Base-by-base conservation (phyloP, 805 yeast genomes). In the Metschnikowia koreensis region DNA sequence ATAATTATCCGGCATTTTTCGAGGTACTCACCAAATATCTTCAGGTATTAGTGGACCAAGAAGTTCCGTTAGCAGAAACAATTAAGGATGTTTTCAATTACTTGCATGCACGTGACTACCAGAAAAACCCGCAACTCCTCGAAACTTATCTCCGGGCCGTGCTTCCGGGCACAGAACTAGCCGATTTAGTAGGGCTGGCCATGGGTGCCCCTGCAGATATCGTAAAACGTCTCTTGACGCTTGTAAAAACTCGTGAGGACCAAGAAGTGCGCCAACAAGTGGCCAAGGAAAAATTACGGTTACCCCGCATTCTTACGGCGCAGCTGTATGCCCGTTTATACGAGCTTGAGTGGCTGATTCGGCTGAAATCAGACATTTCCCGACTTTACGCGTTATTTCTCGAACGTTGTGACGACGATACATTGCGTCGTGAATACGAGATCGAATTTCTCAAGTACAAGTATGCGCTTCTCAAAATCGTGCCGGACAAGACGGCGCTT, bases 321-420 rank as follows among this genome's bases (percentile, higher is more conserved):
- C 79, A 73, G 40, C 78, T 77, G 56, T 66, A 49, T 60, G 61
- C 48, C 59, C 69, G 53, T 54, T 69, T 74, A 58, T 73, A 66
- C 64, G 73, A 51, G 63, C 70, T 57, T 63, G 60, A 71, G 15
- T 78, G 84, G 81, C 67, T 73, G 1, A 66, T 81, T 12, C 81
- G 82, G 59, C 58, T 73, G 46, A 62, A 73, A 8, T 81, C 88
- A 0, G 73, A 76, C 39, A 64, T 90, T 7, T 82, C 83, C 4
- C 58, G 61, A 2, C 70, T 86, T 11, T 87, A 84, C 65, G 71
- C 76, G 31, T 71, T 74, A 51, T 69, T 85, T 47, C 75, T 90
- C 47, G 83, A 87, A 60, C 63, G 80, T 12, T 63, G 71, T 36
- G 76, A 82, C 59, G 86, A 87, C 60, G 96, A 88, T 59, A 74